Evolutionary conservation across 192 early-diverging fungal genomes (phyloP).

Genomic region (Coemansia sp.): DNA sequence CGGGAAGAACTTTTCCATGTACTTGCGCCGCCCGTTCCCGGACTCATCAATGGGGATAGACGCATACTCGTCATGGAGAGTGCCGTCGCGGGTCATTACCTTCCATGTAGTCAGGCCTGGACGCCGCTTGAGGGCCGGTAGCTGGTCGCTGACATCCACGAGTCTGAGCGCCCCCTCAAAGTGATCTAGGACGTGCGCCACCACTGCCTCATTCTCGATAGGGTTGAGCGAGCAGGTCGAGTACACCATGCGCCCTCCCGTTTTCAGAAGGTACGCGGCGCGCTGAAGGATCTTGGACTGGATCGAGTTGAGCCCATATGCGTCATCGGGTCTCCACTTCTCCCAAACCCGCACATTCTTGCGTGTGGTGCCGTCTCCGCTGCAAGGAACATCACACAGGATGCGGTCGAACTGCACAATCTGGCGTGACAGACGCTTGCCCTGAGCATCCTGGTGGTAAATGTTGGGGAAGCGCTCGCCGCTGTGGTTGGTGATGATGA

Average conservation of each 20-base stretch:
- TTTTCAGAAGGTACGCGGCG: constrained; percentile 83
- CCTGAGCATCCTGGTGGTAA: constrained; percentile 7
- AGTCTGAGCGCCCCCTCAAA: constrained; percentile 73
- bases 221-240: constrained; percentile 99
- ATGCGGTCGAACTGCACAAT: constrained; percentile 93
- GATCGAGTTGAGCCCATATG: constrained; percentile 77
- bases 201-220: constrained; percentile 95
- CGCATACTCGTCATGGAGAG: constrained; percentile 56
- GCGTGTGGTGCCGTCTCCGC: constrained; percentile 95
- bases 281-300: constrained; percentile 90
- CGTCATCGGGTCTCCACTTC: constrained; percentile 75
- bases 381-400: constrained; percentile 96
- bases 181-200: constrained; percentile 74
- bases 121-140: constrained; percentile 77
- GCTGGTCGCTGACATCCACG: constrained; percentile 81
- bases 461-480: constrained; percentile 86
- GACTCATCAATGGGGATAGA: constrained; percentile 28
- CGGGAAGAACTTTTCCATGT: constrained; percentile 63
- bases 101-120: constrained; percentile 90
- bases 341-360: constrained; percentile 95
- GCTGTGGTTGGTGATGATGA: constrained; percentile 96
- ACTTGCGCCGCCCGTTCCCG: constrained; percentile 45
- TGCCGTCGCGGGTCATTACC: constrained; percentile 73
- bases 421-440: constrained; percentile 20
- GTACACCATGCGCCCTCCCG: constrained; percentile 93